phyloP scores from a whole-genome alignment of 495 filamentous ascomycete species.

The Podospora conica region DNA sequence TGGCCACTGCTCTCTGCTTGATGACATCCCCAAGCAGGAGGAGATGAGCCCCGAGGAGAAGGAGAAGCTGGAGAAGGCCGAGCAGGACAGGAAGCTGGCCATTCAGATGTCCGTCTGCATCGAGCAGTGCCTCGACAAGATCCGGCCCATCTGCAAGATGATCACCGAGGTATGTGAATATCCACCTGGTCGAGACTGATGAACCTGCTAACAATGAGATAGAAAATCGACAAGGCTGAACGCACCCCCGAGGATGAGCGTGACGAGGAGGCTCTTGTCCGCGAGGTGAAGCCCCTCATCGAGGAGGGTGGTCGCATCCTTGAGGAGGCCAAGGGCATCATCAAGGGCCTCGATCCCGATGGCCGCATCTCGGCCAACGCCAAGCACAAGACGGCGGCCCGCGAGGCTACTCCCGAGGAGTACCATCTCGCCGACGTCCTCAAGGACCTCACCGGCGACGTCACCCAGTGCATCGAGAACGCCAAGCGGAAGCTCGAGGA shows the following conservation, averaged over 20 bases:
- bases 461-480: conserved; percentile 73
- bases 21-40: conserved; percentile 58
- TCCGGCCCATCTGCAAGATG: conserved; percentile 80
- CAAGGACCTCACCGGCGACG: conserved; percentile 62
- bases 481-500: conserved; percentile 79
- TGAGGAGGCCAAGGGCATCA: conserved; percentile 80
- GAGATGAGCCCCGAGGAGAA: conserved; percentile 45
- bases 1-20: conserved; percentile 72
- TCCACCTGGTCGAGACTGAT: neutral
- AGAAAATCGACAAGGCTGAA: conserved; percentile 77
- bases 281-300: conserved; percentile 77
- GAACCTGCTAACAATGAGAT: conserved; percentile 2
- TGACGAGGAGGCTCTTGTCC: conserved; percentile 83
- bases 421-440: conserved; percentile 76
- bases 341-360: conserved; percentile 86
- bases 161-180: conserved; percentile 65
- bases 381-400: conserved; percentile 71
- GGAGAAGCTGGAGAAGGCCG: conserved; percentile 48
- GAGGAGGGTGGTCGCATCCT: conserved; percentile 79
- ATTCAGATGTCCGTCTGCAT: conserved; percentile 70
- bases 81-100: conserved; percentile 68
- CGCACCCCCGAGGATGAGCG: conserved; percentile 82
- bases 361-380: conserved; percentile 79
- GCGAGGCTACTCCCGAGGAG: conserved; percentile 81
- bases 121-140: conserved; percentile 69